Percentiles rank a stretch among this genome's conserved stretches.
Evolutionary conservation across 306 rosid genomes (phyloP).

Genomic region (Sophora flavescens): DNA sequence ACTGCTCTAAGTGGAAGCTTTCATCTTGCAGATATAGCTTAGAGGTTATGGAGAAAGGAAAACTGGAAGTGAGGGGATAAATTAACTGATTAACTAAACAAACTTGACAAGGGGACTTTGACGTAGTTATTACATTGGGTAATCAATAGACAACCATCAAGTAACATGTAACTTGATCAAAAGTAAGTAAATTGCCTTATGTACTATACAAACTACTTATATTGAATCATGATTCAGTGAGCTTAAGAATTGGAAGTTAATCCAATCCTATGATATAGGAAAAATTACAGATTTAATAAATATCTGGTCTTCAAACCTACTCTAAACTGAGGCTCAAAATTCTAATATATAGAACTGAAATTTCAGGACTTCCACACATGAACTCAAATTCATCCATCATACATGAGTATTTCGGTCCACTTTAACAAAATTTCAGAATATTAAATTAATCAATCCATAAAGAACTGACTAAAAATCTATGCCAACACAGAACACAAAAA

Average conservation of each 20-base stretch:
- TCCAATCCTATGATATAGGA: background rate
- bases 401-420: slow-evolving; percentile 14
- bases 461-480: slow-evolving; percentile 1
- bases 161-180: background rate
- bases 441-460: background rate
- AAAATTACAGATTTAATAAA: background rate
- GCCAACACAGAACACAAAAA: background rate
- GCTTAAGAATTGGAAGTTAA: background rate
- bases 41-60: slow-evolving; percentile 2
- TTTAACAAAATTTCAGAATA: background rate
- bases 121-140: too few species aligned
- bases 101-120: too few species aligned
- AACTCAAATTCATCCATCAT: background rate
- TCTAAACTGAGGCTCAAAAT: slow-evolving; percentile 9
- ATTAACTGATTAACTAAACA: background rate
- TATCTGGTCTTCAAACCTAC: background rate
- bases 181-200: background rate
- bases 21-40: background rate
- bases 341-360: background rate
- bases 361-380: background rate
- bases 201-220: slow-evolving; percentile 5
- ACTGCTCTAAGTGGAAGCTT: background rate
- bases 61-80: background rate
- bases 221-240: background rate
- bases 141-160: slow-evolving; percentile 4